These are phyloP conservation scores for Paramyrothecium sp. DNA, from an alignment of 2,329 filamentous ascomycete genomes.

Conservation along the genomic window DNA sequence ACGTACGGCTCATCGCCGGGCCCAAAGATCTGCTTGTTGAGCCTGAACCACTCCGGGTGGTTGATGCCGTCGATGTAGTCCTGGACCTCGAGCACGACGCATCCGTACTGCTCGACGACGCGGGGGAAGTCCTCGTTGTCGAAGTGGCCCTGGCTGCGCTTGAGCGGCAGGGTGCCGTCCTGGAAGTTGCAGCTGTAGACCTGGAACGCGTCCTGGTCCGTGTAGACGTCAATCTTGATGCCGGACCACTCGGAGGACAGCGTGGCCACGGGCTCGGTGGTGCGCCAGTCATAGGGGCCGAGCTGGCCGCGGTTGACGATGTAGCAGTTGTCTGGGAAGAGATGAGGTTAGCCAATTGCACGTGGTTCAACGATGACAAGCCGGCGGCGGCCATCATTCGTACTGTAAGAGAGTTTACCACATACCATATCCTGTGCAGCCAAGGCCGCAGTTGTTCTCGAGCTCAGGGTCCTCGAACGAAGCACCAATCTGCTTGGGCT, in stretches of 20 bases:
- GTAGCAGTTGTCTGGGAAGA: conserved; percentile 60
- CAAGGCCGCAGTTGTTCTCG: conserved; percentile 71
- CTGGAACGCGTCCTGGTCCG: conserved; percentile 85
- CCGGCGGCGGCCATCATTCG: too few relatives aligned
- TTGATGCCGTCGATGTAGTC: conserved; percentile 95
- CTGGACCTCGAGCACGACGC: conserved; percentile 87
- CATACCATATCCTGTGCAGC: conserved; percentile 82
- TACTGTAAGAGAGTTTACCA: neutral
- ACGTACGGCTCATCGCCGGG: conserved; percentile 61
- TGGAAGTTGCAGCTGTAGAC: conserved; percentile 80
- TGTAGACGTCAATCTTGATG: conserved; percentile 77
- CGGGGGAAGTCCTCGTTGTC: conserved; percentile 54
- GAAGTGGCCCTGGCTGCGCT: conserved; percentile 66
- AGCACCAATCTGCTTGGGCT: conserved; percentile 75
- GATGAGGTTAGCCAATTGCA: conserved; percentile 5
- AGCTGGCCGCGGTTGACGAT: conserved; percentile 61
- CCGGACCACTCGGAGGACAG: conserved; percentile 75
- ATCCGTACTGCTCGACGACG: conserved; percentile 73
- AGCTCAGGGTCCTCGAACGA: conserved; percentile 64
- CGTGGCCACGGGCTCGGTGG: conserved; percentile 58
- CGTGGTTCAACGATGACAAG: too few relatives aligned
- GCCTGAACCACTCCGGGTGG: conserved; percentile 80
- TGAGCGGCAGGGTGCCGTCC: conserved; percentile 69
- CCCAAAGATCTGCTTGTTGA: conserved; percentile 56
- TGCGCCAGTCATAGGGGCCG: conserved; percentile 63